Percentiles rank a stretch among this genome's conserved stretches.
Conservation (phyloP, 257 asterid species). For the Rehmannia glutinosa region DNA sequence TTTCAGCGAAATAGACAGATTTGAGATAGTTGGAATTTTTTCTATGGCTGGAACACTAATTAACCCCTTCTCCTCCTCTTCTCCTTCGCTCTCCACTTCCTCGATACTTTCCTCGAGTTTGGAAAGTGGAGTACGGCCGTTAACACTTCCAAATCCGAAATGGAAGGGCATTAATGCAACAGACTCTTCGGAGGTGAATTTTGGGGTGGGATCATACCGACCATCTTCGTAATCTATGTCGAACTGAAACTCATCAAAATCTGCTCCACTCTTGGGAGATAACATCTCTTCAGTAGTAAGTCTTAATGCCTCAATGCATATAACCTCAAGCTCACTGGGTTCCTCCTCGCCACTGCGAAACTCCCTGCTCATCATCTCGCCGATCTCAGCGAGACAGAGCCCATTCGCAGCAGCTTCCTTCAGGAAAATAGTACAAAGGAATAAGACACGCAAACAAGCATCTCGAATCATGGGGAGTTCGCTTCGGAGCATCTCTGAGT, state of each 20-base stretch:
- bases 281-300: conserved; percentile 52
- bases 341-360: conserved; percentile 87
- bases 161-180: conserved; percentile 39
- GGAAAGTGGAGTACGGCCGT: conserved; percentile 57
- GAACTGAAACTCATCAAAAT: conserved; percentile 55
- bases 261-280: conserved; percentile 44
- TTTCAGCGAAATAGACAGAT: conserved; percentile 62
- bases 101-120: conserved; percentile 71
- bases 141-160: conserved; percentile 50
- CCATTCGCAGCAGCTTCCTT: conserved; percentile 84
- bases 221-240: conserved; percentile 71
- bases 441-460: conserved; percentile 83
- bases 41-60: conserved; percentile 20
- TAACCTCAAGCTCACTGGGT: conserved; percentile 92
- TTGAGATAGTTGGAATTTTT: conserved; percentile 31
- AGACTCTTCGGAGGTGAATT: conserved; percentile 34
- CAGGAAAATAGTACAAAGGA: conserved; percentile 72
- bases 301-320: conserved; percentile 75
- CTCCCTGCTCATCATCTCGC: conserved; percentile 98
- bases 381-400: conserved; percentile 93
- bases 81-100: conserved; percentile 62
- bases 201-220: conserved; percentile 27
- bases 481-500: conserved; percentile 63
- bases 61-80: conserved; percentile 37
- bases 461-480: conserved; percentile 97